Conservation (phyloP, 2,329 filamentous ascomycete genomes). For the Penicillium fuscoglaucum region DNA sequence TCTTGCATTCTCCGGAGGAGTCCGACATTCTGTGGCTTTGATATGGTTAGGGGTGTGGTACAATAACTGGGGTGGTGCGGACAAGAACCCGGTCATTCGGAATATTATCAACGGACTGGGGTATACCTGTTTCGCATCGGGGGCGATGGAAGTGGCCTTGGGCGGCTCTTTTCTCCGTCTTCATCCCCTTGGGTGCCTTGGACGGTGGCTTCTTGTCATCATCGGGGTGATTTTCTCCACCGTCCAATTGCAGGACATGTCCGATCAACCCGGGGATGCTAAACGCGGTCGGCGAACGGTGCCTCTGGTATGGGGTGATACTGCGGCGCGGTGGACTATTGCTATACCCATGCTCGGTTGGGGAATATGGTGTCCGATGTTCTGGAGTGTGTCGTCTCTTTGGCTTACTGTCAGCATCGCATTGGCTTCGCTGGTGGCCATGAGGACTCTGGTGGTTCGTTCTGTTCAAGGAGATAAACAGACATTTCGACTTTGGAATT, state of each 20-base stretch:
- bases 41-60: slow-evolving; percentile 11
- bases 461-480: slow-evolving; percentile 1
- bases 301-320: slow-evolving; percentile 16
- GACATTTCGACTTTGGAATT: slow-evolving; percentile 14
- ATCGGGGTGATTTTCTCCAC: slow-evolving; percentile 35
- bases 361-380: background rate
- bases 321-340: slow-evolving; percentile 5
- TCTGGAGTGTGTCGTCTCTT: background rate
- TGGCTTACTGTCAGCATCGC: background rate
- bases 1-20: slow-evolving; percentile 7
- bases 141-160: slow-evolving; percentile 30
- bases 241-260: slow-evolving; percentile 42
- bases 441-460: background rate
- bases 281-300: slow-evolving; percentile 18
- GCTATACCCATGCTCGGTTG: slow-evolving; percentile 1
- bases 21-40: slow-evolving; percentile 8
- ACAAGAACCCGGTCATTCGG: slow-evolving; percentile 28
- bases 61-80: slow-evolving; percentile 29
- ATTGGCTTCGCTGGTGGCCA: background rate
- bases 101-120: slow-evolving; percentile 35
- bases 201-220: slow-evolving; percentile 16
- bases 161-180: background rate
- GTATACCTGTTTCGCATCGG: slow-evolving; percentile 30
- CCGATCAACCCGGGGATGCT: slow-evolving; percentile 36
- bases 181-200: background rate